These are phyloP conservation scores for Ophiostoma angusticollis DNA, from an alignment of 2,329 filamentous ascomycete species.

Conservation along the genomic window DNA sequence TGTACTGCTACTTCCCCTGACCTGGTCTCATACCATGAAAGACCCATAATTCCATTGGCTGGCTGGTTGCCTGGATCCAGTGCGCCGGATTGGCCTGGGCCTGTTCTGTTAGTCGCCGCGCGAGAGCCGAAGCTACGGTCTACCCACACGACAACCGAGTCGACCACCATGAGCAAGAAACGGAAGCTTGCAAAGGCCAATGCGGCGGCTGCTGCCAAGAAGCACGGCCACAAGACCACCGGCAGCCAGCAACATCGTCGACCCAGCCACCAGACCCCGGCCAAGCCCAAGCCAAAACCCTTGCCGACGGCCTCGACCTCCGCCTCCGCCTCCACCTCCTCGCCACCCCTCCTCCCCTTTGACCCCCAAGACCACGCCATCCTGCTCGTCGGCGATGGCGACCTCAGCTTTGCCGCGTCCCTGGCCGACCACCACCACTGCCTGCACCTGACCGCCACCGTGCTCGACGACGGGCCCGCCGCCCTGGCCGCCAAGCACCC, in stretches of 20 bases:
- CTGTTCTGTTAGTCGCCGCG: slow-evolving; percentile 5
- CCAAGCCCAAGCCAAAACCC: background rate
- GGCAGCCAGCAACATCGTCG: slow-evolving; percentile 6
- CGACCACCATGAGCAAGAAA: slow-evolving; percentile 26
- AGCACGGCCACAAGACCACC: slow-evolving; percentile 2
- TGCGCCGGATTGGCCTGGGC: background rate
- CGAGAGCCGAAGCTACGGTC: background rate
- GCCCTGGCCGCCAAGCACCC: slow-evolving; percentile 63
- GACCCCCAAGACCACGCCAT: slow-evolving; percentile 52
- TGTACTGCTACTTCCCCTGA: slow-evolving; percentile 8
- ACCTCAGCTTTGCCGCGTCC: slow-evolving; percentile 64
- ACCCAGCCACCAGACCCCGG: background rate
- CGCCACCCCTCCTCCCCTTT: slow-evolving; percentile 53
- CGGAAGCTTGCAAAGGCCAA: slow-evolving; percentile 27
- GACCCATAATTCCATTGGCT: slow-evolving; percentile 7
- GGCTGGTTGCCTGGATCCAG: background rate
- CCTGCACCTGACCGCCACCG: slow-evolving; percentile 55
- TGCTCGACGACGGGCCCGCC: slow-evolving; percentile 43
- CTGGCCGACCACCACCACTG: slow-evolving; percentile 54
- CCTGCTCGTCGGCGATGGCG: slow-evolving; percentile 66
- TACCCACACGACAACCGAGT: background rate
- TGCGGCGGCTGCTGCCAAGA: slow-evolving; percentile 4
- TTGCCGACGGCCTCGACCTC: too few relatives aligned
- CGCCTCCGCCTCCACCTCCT: slow-evolving; percentile 10
- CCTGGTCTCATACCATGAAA: slow-evolving; percentile 2